These are phyloP conservation scores for Pezicula neosporulosa DNA, from an alignment of 2,329 filamentous ascomycete genomes.

Conservation along the genomic window DNA sequence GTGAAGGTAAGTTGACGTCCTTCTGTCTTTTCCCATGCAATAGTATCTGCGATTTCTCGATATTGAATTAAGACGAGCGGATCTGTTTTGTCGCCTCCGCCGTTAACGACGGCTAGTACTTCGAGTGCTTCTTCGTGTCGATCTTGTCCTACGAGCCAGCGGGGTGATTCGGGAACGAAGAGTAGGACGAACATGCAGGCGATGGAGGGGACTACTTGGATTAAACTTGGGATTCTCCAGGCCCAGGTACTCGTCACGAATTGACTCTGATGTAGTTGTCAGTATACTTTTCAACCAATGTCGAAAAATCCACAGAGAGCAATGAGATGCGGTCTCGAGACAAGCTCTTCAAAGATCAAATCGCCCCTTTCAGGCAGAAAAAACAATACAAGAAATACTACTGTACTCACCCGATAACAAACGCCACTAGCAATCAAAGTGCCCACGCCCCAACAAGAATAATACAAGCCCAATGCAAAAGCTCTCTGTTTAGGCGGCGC, in stretches of 20 bases:
- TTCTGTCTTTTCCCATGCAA: constrained; percentile 39
- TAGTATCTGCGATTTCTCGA: constrained; percentile 29
- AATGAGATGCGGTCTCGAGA: no score
- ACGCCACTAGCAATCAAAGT: constrained; percentile 8
- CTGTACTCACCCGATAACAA: constrained; percentile 3
- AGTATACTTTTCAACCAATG: neutral
- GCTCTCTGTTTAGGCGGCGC: constrained; percentile 39
- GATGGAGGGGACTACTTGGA: constrained; percentile 26
- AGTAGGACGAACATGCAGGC: constrained; percentile 18
- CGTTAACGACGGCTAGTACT: constrained; percentile 69
- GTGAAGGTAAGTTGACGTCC: constrained; percentile 35
- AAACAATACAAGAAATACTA: neutral
- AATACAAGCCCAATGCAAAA: constrained; percentile 34
- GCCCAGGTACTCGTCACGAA: constrained; percentile 16
- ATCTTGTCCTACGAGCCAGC: constrained; percentile 92
- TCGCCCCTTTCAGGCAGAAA: neutral
- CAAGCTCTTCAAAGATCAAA: neutral
- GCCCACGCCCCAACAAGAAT: constrained; percentile 7
- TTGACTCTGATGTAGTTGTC: neutral
- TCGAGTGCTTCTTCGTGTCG: constrained; percentile 95
- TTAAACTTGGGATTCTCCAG: constrained; percentile 42
- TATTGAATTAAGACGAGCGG: constrained; percentile 34
- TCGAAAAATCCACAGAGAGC: neutral
- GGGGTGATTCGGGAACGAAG: constrained; percentile 91
- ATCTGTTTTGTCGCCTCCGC: constrained; percentile 37